These are phyloP conservation scores for Anastatica hierochuntica DNA, from an alignment of 345 rosid species.

Conservation along the genomic window DNA sequence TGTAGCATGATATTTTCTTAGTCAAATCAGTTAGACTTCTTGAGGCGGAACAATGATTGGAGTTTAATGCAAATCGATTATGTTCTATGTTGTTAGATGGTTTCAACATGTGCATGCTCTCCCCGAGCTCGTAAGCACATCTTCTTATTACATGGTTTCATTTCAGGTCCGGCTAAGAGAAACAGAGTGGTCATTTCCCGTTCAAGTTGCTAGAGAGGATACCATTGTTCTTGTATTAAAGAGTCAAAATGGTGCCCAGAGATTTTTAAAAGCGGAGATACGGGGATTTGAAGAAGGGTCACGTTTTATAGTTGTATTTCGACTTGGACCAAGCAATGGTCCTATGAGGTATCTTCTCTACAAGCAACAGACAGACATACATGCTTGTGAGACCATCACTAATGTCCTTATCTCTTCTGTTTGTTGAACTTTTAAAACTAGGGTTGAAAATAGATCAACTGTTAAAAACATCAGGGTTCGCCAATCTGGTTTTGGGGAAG, in stretches of 20 bases:
- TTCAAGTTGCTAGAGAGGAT: conserved; percentile 77
- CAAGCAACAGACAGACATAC: not conserved
- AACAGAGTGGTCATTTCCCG: conserved; percentile 91
- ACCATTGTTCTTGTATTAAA: conserved; percentile 72
- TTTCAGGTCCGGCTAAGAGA: conserved; percentile 63
- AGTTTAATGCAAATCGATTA: conserved; percentile 1
- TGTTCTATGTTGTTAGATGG: conserved; percentile 4
- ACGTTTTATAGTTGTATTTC: conserved; percentile 83
- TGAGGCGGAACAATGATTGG: not conserved
- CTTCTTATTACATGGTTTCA: conserved; percentile 11
- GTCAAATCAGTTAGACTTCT: conserved; percentile 10
- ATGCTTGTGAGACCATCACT: conserved; percentile 7
- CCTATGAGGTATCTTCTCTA: conserved; percentile 63
- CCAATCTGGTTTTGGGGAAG: conserved; percentile 83
- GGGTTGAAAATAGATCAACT: conserved; percentile 82
- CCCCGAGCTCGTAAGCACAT: not conserved
- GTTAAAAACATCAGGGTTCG: conserved; percentile 54
- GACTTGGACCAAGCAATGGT: conserved; percentile 69
- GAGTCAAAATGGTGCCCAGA: conserved; percentile 44
- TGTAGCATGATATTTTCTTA: conserved; percentile 4
- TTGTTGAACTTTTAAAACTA: conserved; percentile 22
- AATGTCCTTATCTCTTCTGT: conserved; percentile 10
- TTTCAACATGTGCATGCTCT: conserved; percentile 2
- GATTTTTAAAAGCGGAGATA: conserved; percentile 62
- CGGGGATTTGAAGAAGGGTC: conserved; percentile 99